Evolutionary conservation across 192 early-diverging fungal species (phyloP), one percentile per base, ranked within the genome.

Genomic region (Coemansia sp.): DNA sequence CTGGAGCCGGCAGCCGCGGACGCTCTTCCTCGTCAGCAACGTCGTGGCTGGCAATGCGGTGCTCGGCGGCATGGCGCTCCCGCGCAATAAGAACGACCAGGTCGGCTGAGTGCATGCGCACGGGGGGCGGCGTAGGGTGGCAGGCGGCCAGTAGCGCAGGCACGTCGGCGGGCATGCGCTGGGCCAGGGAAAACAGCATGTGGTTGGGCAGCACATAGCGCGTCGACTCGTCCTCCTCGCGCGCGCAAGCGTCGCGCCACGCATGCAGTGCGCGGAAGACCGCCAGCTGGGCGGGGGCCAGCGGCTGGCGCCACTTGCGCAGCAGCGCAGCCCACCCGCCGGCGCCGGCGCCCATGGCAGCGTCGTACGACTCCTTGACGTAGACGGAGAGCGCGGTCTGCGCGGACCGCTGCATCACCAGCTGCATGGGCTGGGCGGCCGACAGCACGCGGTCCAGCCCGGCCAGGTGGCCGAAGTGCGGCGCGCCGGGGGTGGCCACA

Each of bases 181-280:
- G 78, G 1, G 88, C 83, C 0, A 97, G 27, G 0, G 70, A 71
- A 50, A 89, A 85, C 10, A 99, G 79, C 88, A 93, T 90, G 49
- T 93, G 88, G 62, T 87, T 90, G 11, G 97, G 97, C 17, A 94
- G 46, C 2, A 98, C 93, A 65, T 92, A 99, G 8, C 87, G 55
- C 0, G 80, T 55, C 13, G 86, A 88, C 73, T 99, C 97, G 70
- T 99, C 97, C 43, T 98, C 97, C 15, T 91, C 82, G 46, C 97
- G 79, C 0, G 97, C 95, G 8, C 68, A 85, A 26, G 82, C 79
- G 68, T 99, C 95, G 32, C 97, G 75, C 97, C 97, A 99, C 1
- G 80, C 79, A 66, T 99, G 97, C 17, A 99, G 49, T 0, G 83
- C 92, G 52, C 91, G 88, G 60, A 89, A 93, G 10, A 93, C 91